Conservation (phyloP, 31 red algal species). For the Porphyra umbilicalis region DNA sequence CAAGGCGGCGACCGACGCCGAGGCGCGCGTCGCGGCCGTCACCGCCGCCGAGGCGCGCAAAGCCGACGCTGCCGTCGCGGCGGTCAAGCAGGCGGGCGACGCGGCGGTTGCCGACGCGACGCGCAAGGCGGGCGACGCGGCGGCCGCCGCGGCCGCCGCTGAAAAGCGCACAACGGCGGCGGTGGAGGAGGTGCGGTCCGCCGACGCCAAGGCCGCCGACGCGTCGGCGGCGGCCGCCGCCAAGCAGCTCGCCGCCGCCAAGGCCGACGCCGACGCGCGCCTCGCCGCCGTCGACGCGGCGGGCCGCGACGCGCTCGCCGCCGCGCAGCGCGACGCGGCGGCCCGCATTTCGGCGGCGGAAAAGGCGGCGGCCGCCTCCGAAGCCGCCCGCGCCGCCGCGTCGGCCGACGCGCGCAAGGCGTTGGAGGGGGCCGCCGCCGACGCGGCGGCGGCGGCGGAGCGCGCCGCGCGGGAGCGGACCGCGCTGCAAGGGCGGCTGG, state of each 20-base stretch:
- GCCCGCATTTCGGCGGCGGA: neutral
- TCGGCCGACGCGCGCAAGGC: neutral
- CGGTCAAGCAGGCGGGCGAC: too few species aligned
- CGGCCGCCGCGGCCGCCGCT: too few species aligned
- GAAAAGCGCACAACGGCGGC: too few species aligned
- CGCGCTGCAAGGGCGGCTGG: neutral
- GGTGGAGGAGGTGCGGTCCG: too few species aligned
- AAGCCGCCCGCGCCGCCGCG: neutral
- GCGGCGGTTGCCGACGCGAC: too few species aligned
- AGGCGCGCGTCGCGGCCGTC: neutral
- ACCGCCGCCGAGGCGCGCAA: neutral
- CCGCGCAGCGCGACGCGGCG: neutral
- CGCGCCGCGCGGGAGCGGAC: neutral
- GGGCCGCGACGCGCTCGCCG: neutral
- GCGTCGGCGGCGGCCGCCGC: neutral
- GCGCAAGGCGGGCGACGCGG: too few species aligned
- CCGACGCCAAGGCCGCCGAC: neutral
- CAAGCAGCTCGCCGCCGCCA: neutral
- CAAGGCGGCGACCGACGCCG: neutral
- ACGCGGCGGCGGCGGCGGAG: neutral
- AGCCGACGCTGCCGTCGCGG: too few species aligned
- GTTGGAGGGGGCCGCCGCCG: neutral
- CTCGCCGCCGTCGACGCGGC: neutral
- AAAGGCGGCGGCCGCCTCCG: neutral
- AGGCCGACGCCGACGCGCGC: neutral